These are phyloP conservation scores for Rostrohypoxylon terebratum DNA, from an alignment of 495 filamentous ascomycete species.

Conservation along the genomic window DNA sequence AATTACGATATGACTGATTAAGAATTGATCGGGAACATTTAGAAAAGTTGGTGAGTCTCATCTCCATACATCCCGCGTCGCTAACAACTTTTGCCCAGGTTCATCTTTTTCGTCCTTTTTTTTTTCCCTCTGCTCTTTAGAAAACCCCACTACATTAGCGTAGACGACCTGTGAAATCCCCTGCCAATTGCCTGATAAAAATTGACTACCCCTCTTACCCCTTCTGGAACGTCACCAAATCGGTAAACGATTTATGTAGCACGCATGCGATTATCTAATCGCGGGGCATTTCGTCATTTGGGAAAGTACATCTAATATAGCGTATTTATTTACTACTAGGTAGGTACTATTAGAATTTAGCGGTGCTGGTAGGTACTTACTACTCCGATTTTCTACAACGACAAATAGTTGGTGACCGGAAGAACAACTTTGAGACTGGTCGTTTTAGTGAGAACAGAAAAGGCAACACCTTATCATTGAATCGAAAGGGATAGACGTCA, in stretches of 20 bases:
- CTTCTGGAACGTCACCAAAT: constrained; percentile 27
- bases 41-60: constrained; percentile 26
- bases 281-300: constrained; percentile 44
- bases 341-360: too few relatives aligned
- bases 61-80: constrained; percentile 20
- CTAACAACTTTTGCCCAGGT: constrained; percentile 21
- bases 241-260: constrained; percentile 3
- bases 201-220: constrained; percentile 47
- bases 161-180: constrained; percentile 20
- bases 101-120: constrained; percentile 25
- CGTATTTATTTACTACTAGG: neutral
- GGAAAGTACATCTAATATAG: neutral
- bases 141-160: constrained; percentile 28
- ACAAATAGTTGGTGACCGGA: neutral
- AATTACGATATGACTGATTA: neutral
- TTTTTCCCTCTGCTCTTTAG: neutral
- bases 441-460: neutral
- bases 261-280: constrained; percentile 32
- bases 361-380: neutral
- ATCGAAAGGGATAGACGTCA: neutral
- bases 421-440: neutral
- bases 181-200: constrained; percentile 13
- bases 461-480: neutral
- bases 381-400: neutral
- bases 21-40: constrained; percentile 3